These are phyloP conservation scores for Talaromyces sp. DNA, from an alignment of 2,329 filamentous ascomycete species.

Conservation along the genomic window DNA sequence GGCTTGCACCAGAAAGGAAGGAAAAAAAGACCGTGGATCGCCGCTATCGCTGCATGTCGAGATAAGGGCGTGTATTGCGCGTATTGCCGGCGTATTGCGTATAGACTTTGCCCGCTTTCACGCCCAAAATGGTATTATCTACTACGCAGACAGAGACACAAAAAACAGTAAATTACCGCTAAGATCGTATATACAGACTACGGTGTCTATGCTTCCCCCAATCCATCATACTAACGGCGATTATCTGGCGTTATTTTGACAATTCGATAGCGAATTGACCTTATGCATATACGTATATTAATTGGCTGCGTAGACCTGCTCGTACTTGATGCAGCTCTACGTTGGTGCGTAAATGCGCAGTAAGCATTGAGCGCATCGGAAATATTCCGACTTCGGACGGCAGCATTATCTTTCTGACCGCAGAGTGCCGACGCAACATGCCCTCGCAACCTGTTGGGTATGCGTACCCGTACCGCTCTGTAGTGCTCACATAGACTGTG, in stretches of 20 bases:
- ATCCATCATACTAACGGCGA: too few relatives aligned
- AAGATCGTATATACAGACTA: neutral
- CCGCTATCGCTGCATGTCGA: slow-evolving; percentile 5
- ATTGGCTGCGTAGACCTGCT: too few relatives aligned
- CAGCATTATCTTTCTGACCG: neutral
- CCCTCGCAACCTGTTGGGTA: neutral
- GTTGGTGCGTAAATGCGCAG: too few relatives aligned
- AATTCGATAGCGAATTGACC: neutral
- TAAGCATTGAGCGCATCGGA: neutral
- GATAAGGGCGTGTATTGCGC: neutral
- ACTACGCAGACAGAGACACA: too few relatives aligned
- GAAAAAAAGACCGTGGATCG: slow-evolving; percentile 4
- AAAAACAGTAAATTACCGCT: neutral
- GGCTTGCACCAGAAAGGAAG: neutral
- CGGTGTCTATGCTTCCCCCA: too few relatives aligned
- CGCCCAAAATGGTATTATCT: too few relatives aligned
- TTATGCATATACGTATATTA: too few relatives aligned
- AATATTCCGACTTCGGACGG: neutral
- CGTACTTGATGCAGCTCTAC: neutral
- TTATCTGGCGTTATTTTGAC: neutral
- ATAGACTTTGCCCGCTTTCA: neutral
- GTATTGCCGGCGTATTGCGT: neutral
- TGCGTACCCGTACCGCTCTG: too few relatives aligned
- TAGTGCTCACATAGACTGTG: neutral
- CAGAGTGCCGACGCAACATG: neutral